Evolutionary conservation across 2,329 filamentous ascomycete species (phyloP).

Genomic region (Pseudocercospora fuligena): DNA sequence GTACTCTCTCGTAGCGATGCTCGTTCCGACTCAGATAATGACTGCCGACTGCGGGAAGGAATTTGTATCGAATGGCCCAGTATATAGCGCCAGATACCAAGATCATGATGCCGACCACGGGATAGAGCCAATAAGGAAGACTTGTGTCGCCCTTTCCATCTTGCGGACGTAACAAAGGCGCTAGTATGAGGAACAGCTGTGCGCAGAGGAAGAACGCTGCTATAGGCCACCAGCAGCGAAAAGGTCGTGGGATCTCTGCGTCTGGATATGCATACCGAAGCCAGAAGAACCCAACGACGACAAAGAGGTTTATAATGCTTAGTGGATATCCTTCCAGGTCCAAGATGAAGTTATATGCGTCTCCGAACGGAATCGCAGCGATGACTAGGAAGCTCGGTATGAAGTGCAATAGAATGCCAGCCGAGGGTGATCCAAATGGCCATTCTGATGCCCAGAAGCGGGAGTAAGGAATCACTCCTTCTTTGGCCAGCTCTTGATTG

Average conservation of each 20-base stretch:
- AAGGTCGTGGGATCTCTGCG: conserved; percentile 59
- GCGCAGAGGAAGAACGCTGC: conserved; percentile 54
- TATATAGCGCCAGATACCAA: conserved; percentile 19
- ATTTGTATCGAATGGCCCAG: conserved; percentile 14
- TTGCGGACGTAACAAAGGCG: conserved; percentile 49
- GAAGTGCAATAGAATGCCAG: conserved; percentile 65
- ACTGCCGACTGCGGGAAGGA: conserved; percentile 12
- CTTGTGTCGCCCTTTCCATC: conserved; percentile 48
- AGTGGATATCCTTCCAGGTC: conserved; percentile 72
- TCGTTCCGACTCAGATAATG: background rate
- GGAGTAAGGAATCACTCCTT: conserved; percentile 64
- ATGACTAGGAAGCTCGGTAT: conserved; percentile 64
- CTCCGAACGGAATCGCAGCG: conserved; percentile 62
- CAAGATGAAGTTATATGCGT: conserved; percentile 69
- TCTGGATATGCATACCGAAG: conserved; percentile 64
- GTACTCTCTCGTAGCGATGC: conserved; percentile 7
- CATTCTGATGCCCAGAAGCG: conserved; percentile 66
- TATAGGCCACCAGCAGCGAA: conserved; percentile 66
- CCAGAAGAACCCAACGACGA: conserved; percentile 63
- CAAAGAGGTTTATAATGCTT: conserved; percentile 63
- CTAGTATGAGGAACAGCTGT: conserved; percentile 45
- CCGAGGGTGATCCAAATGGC: conserved; percentile 64
- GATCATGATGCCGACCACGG: conserved; percentile 49
- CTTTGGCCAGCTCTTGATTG: conserved; percentile 64
- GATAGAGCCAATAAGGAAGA: conserved; percentile 53